Percentiles rank a stretch among this genome's conserved stretches.
phyloP scores from a whole-genome alignment of 192 early-diverging fungal species.

The Mycoemilia scoparia region DNA sequence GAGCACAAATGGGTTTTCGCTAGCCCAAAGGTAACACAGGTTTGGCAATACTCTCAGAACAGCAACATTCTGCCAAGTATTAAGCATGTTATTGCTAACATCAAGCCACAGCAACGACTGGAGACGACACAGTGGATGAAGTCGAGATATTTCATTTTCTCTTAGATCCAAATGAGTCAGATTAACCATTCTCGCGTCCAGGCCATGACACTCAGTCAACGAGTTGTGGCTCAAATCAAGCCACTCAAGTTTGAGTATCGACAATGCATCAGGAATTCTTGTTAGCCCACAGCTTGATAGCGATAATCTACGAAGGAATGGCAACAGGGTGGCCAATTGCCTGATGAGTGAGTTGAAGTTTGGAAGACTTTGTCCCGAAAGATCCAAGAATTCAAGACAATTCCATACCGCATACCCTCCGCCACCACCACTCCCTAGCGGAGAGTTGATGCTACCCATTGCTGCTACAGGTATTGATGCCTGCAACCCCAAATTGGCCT shows the following conservation, averaged over 20 bases:
- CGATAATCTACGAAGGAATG: conserved; percentile 13
- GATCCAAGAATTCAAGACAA: conserved; percentile 16
- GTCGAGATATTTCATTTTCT: conserved; percentile 7
- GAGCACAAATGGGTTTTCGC: conserved; percentile 19
- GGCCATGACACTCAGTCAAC: conserved; percentile 10
- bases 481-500: too few species aligned
- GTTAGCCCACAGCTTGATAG: conserved; percentile 19
- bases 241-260: conserved; percentile 12
- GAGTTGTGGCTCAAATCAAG: conserved; percentile 16
- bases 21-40: conserved; percentile 9
- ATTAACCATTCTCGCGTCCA: conserved; percentile 13
- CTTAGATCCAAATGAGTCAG: conserved; percentile 13
- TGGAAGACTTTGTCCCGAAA: conserved; percentile 14
- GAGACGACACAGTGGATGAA: conserved; percentile 15
- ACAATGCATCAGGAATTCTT: conserved; percentile 10
- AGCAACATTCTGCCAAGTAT: conserved; percentile 7
- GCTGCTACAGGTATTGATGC: too few species aligned
- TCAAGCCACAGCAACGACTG: conserved; percentile 22
- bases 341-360: conserved; percentile 9
- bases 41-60: conserved; percentile 20
- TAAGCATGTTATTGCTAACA: conserved; percentile 12
- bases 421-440: too few species aligned
- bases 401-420: conserved; percentile 8
- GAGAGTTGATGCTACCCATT: too few species aligned
- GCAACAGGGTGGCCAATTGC: conserved; percentile 5